phyloP scores from a whole-genome alignment of 805 yeast genomes.

The Dipodascopsis uninucleata region DNA sequence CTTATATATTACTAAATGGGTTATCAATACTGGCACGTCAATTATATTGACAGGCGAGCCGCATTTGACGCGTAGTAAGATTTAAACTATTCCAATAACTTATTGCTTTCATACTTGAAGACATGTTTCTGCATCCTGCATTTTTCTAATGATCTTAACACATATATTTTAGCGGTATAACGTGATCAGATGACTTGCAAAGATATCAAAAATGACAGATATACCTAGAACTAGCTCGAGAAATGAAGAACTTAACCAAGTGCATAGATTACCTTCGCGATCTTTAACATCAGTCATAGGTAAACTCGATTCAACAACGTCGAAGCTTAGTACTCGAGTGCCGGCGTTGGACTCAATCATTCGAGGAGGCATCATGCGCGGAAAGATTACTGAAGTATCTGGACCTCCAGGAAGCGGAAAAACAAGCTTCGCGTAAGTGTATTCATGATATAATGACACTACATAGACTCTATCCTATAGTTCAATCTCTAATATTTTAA shows the following conservation, averaged over 20 bases:
- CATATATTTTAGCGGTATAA: too few species aligned
- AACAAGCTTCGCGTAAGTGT: conserved; percentile 21
- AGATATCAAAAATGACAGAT: too few species aligned
- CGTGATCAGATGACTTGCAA: too few species aligned
- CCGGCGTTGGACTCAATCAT: conserved; percentile 13
- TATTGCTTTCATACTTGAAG: too few species aligned
- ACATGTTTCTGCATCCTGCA: too few species aligned
- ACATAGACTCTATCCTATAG: neutral
- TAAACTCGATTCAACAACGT: conserved; percentile 5
- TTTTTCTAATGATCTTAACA: too few species aligned
- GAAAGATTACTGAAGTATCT: conserved; percentile 21
- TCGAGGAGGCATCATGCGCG: conserved; percentile 21
- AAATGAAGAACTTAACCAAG: neutral
- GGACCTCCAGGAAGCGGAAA: conserved; percentile 27
- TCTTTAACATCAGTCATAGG: conserved; percentile 8
- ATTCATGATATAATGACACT: neutral
- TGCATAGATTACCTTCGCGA: conserved; percentile 12
- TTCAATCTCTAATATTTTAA: neutral
- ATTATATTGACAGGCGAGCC: too few species aligned
- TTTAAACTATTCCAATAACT: too few species aligned
- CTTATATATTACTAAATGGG: too few species aligned
- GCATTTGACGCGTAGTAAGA: too few species aligned
- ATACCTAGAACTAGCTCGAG: too few species aligned
- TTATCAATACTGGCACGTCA: too few species aligned
- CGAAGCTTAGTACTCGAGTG: conserved; percentile 13